Conservation (phyloP, 2,329 filamentous ascomycete species). For the Ceratocystis destructans region DNA sequence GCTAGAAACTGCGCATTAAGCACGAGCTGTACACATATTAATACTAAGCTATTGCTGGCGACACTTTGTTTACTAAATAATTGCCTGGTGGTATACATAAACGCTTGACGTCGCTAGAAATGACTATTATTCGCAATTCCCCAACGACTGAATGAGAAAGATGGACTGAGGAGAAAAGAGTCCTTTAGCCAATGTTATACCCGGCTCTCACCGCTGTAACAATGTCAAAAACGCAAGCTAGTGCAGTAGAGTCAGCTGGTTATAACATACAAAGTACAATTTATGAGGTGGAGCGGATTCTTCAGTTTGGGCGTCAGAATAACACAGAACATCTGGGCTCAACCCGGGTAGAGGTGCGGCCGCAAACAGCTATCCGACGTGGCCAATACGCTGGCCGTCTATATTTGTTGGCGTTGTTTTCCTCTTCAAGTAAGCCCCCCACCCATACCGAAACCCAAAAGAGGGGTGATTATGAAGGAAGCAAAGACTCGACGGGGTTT, state of each 20-base stretch:
- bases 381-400: neutral
- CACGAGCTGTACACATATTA: no score
- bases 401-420: neutral
- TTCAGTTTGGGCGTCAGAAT: neutral
- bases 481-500: neutral
- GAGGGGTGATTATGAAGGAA: conserved; percentile 2
- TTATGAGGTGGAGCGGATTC: neutral
- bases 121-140: no score
- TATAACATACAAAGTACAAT: neutral
- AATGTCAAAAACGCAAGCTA: neutral
- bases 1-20: no score
- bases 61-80: no score
- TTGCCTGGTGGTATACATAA: no score
- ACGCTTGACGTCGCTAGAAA: no score
- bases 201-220: conserved; percentile 1
- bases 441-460: conserved; percentile 9
- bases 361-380: neutral
- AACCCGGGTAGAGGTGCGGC: neutral
- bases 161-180: no score
- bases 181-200: neutral
- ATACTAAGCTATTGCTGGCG: no score
- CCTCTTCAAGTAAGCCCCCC: neutral
- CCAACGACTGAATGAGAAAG: no score
- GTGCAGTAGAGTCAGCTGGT: neutral
- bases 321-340: neutral